phyloP scores from a whole-genome alignment of 2,329 filamentous ascomycete species.

The Teratosphaeria nubilosa region DNA sequence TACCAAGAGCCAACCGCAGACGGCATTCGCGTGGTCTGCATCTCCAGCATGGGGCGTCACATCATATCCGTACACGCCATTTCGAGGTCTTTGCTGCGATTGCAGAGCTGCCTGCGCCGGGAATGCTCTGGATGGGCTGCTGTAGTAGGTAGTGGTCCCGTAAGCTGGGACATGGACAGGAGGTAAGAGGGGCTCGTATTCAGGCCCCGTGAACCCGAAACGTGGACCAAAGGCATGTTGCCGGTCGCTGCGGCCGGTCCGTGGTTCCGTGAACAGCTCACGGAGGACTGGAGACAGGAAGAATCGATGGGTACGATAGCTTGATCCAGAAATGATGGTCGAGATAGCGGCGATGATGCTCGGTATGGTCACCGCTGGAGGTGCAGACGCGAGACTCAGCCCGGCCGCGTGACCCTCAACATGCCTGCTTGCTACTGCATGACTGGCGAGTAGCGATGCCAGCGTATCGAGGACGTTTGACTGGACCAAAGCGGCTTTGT shows the following conservation, averaged over 20 bases:
- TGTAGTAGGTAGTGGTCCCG: constrained; percentile 21
- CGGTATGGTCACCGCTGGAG: constrained; percentile 47
- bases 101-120: constrained; percentile 31
- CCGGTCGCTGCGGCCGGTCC: constrained; percentile 12
- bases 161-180: constrained; percentile 34
- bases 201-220: constrained; percentile 13
- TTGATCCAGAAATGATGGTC: constrained; percentile 68
- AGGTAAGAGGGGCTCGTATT: constrained; percentile 17
- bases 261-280: constrained; percentile 18
- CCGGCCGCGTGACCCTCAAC: constrained; percentile 16
- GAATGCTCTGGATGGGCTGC: constrained; percentile 30
- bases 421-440: constrained; percentile 33
- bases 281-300: constrained; percentile 37
- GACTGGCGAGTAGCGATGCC: constrained; percentile 58
- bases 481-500: constrained; percentile 62
- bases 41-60: constrained; percentile 11
- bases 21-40: constrained; percentile 36
- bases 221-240: constrained; percentile 15
- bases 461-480: constrained; percentile 69
- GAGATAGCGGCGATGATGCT: constrained; percentile 68
- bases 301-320: constrained; percentile 59
- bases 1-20: constrained; percentile 39
- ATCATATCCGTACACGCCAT: constrained; percentile 6
- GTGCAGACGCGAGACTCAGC: constrained; percentile 40
- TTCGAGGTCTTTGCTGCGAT: constrained; percentile 2